Conservation (phyloP, 169 alveolate genomes). For the Eimeria praecox region DNA sequence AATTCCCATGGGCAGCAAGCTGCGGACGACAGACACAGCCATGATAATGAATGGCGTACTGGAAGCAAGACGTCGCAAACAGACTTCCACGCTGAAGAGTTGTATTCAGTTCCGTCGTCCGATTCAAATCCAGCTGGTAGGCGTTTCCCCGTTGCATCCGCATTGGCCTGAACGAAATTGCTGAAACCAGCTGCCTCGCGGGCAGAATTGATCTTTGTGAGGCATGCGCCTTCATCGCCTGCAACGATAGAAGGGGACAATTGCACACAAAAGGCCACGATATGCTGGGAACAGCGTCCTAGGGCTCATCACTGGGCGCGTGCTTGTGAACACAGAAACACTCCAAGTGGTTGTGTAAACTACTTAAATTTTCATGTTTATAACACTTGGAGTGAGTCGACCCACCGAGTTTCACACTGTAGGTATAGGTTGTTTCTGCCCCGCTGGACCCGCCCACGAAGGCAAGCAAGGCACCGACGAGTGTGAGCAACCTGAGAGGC, state of each 20-base stretch:
- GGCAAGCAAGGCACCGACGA: background rate
- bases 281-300: background rate
- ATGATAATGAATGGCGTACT: background rate
- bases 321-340: background rate
- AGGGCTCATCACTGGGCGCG: background rate
- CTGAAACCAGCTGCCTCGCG: slow-evolving; percentile 7
- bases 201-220: background rate
- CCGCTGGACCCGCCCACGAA: background rate
- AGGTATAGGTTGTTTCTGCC: background rate
- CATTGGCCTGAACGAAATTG: background rate
- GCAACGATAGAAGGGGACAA: background rate
- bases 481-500: background rate
- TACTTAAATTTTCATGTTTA: background rate
- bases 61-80: background rate
- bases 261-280: background rate
- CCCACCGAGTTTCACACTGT: background rate
- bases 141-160: background rate
- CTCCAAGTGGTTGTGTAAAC: background rate
- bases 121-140: background rate
- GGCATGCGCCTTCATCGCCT: background rate
- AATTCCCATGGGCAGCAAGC: background rate
- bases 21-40: background rate
- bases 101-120: background rate
- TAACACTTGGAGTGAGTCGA: background rate
- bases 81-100: background rate